Percentiles rank a stretch among this genome's conserved stretches.
Conservation (phyloP, 23 red algal species). For the Gracilaria caudata region DNA sequence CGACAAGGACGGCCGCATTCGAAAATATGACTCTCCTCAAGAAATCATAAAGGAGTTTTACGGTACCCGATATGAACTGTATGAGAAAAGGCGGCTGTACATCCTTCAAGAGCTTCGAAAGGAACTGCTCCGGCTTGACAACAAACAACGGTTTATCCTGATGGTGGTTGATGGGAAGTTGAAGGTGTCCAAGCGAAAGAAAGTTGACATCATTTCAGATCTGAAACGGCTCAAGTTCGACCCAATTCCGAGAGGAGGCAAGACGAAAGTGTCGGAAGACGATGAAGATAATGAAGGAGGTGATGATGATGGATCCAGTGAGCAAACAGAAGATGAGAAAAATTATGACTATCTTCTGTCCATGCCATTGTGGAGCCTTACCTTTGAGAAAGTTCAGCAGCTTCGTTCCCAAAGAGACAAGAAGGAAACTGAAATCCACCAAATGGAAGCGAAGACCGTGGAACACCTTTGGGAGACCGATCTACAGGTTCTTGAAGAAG, state of each 20-base stretch:
- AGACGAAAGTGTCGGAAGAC: conserved; percentile 15
- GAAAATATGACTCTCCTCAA: conserved; percentile 80
- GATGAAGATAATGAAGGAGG: conserved; percentile 59
- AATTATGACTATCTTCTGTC: conserved; percentile 92
- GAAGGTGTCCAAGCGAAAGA: conserved; percentile 78
- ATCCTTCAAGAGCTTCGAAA: conserved; percentile 61
- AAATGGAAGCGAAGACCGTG: conserved; percentile 61
- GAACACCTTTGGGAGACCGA: conserved; percentile 82
- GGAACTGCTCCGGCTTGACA: conserved; percentile 67
- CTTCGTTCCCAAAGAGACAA: conserved; percentile 77
- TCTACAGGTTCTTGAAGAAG: conserved; percentile 73
- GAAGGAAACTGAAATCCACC: conserved; percentile 75
- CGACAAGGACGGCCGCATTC: conserved; percentile 80
- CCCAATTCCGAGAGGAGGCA: conserved; percentile 29
- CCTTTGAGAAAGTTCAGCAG: conserved; percentile 79
- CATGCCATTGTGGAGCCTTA: conserved; percentile 89
- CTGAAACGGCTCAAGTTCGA: conserved; percentile 81
- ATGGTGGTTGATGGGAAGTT: conserved; percentile 87
- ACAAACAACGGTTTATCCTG: conserved; percentile 87
- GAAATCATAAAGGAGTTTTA: conserved; percentile 88
- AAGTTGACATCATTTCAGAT: conserved; percentile 72
- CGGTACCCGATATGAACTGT: conserved; percentile 72
- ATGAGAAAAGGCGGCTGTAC: conserved; percentile 68
- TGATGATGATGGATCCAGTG: conserved; percentile 3
- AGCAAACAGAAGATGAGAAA: conserved; percentile 24